Conservation (phyloP, 495 filamentous ascomycete genomes). For the Xylaria acuta region DNA sequence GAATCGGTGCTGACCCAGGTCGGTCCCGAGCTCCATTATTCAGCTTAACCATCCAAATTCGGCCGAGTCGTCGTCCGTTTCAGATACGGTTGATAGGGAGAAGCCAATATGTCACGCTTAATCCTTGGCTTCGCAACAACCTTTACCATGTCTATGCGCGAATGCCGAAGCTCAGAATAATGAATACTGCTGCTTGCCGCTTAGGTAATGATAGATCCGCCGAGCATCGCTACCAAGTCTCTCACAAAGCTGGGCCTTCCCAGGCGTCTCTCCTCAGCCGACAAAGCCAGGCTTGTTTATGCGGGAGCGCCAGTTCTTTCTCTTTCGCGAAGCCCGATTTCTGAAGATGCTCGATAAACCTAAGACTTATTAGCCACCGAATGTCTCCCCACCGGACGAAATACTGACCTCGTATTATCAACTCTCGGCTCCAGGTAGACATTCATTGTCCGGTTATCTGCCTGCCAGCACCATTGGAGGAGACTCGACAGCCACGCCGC, state of each 20-base stretch:
- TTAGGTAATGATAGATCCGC: background rate
- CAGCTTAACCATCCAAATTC: background rate
- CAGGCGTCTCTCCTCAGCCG: conserved; percentile 82
- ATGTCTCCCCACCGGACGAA: background rate
- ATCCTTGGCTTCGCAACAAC: background rate
- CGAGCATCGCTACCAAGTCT: background rate
- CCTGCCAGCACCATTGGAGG: conserved; percentile 81
- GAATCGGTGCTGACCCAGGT: background rate
- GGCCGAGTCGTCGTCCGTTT: background rate
- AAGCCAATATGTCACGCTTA: background rate
- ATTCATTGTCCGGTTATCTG: conserved; percentile 81
- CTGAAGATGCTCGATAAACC: conserved; percentile 79
- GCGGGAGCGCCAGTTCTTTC: conserved; percentile 84
- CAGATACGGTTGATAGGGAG: background rate
- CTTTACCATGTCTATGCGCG: background rate
- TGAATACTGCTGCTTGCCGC: background rate
- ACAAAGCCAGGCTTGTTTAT: conserved; percentile 91
- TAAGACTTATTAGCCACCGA: conserved; percentile 43
- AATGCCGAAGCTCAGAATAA: background rate
- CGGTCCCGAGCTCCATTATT: conserved; percentile 13
- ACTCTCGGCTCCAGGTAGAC: conserved; percentile 88
- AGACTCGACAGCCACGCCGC: conserved; percentile 85
- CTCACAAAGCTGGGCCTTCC: conserved; percentile 74
- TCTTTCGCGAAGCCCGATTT: conserved; percentile 86
- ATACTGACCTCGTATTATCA: conserved; percentile 83